Evolutionary conservation across 78 protist genomes (phyloP), one percentile per base, ranked within the genome.

Genomic region (Dictyostelium purpureum): DNA sequence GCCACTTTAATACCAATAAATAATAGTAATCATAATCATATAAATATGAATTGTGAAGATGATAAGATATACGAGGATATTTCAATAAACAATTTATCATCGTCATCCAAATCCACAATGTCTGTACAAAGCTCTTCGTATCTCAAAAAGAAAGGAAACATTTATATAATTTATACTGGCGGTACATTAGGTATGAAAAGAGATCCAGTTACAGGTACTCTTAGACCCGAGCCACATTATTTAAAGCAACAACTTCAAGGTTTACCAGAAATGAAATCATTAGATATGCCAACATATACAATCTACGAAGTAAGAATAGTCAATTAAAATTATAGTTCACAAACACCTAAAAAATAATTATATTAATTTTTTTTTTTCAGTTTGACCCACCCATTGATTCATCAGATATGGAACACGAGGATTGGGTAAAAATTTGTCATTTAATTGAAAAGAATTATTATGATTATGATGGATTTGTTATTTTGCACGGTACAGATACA

Each of bases 401-500:
- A 21, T 83, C 97, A 37, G 88, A 96, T 76, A 87, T 98, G 97
- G 94, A 88, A 24, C 88, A 65, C 35, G 92, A 70, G n/a, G 93
- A 94, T 47, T 96, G 98, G 97, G 57, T 82, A 18, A n/a, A 33
- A 2, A 49, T 97, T 26, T 97, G 98, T 35, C 51, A 19, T 31
- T 63, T 77, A 52, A 85, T 97, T 45, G 95, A 77, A 38, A 43
- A 79, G 54, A 49, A 94, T 24, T 97, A 97, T 89, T 89, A 91
- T 56, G 87, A 93, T 66, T 97, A 94, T 74, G 95, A 94, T 87
- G 98, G 96, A 47, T 97, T 97, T 66, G 97, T 97, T 12, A 78
- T 97, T 19, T 37, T 96, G 11, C 98, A 97, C 85, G 98, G 97
- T 14, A 97, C 97, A 14, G 99, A 97, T 67, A 97, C 99, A 14